A percentile compares a stretch with the other conserved stretches of the same genome.
phyloP scores from a whole-genome alignment of 1,284 basidiomycete species.

The Leccinum pseudoinsigne region DNA sequence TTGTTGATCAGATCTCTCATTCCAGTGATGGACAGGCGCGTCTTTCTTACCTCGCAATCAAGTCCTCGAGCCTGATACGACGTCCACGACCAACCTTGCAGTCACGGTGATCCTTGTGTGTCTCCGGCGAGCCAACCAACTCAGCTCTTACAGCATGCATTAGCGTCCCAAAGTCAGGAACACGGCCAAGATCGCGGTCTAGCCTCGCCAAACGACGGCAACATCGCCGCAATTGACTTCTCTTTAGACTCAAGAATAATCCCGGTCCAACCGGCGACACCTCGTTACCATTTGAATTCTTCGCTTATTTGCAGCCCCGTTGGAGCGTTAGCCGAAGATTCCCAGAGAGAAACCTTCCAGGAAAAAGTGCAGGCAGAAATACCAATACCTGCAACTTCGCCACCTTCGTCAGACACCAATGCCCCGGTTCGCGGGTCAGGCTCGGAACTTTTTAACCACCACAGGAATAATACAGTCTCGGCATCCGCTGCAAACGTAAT shows the following conservation, averaged over 20 bases:
- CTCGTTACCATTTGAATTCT: conserved; percentile 56
- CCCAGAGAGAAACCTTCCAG: conserved; percentile 50
- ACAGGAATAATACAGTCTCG: conserved; percentile 27
- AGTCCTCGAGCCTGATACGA: conserved; percentile 18
- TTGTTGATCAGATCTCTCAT: not conserved
- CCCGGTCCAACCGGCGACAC: conserved; percentile 26
- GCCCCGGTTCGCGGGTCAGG: conserved; percentile 16
- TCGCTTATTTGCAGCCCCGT: conserved; percentile 43
- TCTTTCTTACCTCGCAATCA: conserved; percentile 18
- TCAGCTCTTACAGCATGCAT: conserved; percentile 36
- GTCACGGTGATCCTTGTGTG: conserved; percentile 15
- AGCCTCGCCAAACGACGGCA: conserved; percentile 18
- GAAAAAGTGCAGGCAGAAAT: conserved; percentile 8
- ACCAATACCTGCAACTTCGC: conserved; percentile 6
- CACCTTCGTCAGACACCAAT: conserved; percentile 8
- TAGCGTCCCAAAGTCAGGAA: conserved; percentile 23
- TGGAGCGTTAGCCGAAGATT: conserved; percentile 35
- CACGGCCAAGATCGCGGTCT: conserved; percentile 9
- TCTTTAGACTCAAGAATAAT: conserved; percentile 29
- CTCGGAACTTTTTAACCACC: conserved; percentile 28
- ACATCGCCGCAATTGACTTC: conserved; percentile 17
- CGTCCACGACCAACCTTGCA: conserved; percentile 14
- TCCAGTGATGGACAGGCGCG: conserved; percentile 31
- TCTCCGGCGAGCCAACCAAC: conserved; percentile 28
- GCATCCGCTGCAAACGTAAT: conserved; percentile 30